Conservation (phyloP, 1,139 yeast species). For the Lodderomyces elongisporus region DNA sequence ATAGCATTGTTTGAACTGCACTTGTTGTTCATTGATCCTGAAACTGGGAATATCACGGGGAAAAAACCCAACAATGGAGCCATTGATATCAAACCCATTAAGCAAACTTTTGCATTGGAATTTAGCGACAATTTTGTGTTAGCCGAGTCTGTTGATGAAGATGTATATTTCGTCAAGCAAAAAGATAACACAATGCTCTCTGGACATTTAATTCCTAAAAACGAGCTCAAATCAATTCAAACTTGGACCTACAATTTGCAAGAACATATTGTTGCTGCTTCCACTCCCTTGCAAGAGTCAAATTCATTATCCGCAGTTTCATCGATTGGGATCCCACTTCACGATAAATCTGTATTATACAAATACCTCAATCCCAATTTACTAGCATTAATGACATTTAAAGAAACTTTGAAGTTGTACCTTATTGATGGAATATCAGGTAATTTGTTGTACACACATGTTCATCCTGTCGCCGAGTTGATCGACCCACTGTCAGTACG, state of each 20-base stretch:
- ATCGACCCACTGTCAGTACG: slow-evolving; percentile 37
- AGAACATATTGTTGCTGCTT: slow-evolving; percentile 18
- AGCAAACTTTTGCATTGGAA: slow-evolving; percentile 10
- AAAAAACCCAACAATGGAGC: slow-evolving; percentile 1
- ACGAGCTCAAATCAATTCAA: slow-evolving; percentile 9
- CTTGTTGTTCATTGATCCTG: slow-evolving; percentile 18
- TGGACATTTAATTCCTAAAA: slow-evolving; percentile 20
- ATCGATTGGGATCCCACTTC: slow-evolving; percentile 66
- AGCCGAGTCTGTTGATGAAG: slow-evolving; percentile 1
- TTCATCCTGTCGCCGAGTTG: slow-evolving; percentile 35
- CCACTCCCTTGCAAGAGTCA: slow-evolving; percentile 33
- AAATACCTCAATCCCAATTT: slow-evolving; percentile 76
- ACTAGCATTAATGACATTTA: slow-evolving; percentile 49
- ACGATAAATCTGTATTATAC: slow-evolving; percentile 72
- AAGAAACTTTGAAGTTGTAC: slow-evolving; percentile 38
- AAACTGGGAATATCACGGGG: slow-evolving; percentile 20
- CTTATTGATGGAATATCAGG: slow-evolving; percentile 73
- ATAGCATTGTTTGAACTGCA: slow-evolving; percentile 18
- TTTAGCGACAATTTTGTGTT: slow-evolving; percentile 3
- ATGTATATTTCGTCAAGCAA: slow-evolving; percentile 16
- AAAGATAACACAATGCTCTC: slow-evolving; percentile 13
- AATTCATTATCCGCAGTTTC: slow-evolving; percentile 30
- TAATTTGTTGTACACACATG: slow-evolving; percentile 45
- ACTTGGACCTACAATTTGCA: slow-evolving; percentile 28
- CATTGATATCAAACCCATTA: slow-evolving; percentile 6